These are phyloP conservation scores for Paramecium sexaurelia DNA, from an alignment of 73 alveolate species.

Conservation along the genomic window DNA sequence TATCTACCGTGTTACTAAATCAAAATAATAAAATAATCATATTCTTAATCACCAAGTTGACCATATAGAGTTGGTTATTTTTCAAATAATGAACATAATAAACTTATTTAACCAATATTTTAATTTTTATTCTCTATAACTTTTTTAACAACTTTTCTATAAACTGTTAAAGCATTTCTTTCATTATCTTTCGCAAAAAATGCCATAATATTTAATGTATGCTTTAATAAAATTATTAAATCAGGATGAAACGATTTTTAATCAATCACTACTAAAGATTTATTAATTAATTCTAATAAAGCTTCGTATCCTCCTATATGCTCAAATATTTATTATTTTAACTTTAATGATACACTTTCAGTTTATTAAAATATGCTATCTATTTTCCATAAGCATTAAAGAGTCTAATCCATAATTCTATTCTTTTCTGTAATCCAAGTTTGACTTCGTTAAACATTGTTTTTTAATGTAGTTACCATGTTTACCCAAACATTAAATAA, in stretches of 20 bases:
- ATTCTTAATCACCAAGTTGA: neutral
- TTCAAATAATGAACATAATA: constrained; percentile 38
- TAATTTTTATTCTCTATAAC: constrained; percentile 17
- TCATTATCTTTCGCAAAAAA: constrained; percentile 45
- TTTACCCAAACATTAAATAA: constrained; percentile 33
- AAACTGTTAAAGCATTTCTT: neutral
- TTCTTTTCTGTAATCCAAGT: constrained; percentile 17
- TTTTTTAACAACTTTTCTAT: constrained; percentile 3
- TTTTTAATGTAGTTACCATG: neutral
- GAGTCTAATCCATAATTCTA: neutral
- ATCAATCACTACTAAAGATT: constrained; percentile 17
- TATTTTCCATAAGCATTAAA: constrained; percentile 16
- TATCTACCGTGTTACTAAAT: constrained; percentile 29
- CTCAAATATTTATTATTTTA: constrained; percentile 41
- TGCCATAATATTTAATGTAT: neutral
- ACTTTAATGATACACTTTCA: constrained; percentile 28
- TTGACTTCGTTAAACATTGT: neutral
- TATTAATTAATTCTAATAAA: constrained; percentile 26
- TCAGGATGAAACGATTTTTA: neutral
- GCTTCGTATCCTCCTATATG: constrained; percentile 54
- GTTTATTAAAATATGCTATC: constrained; percentile 41
- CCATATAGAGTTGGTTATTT: constrained; percentile 26
- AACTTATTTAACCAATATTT: constrained; percentile 31
- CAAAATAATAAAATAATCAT: neutral
- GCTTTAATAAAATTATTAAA: neutral